phyloP scores from a whole-genome alignment of 2,329 filamentous ascomycete genomes.

The Colletotrichum sp. region DNA sequence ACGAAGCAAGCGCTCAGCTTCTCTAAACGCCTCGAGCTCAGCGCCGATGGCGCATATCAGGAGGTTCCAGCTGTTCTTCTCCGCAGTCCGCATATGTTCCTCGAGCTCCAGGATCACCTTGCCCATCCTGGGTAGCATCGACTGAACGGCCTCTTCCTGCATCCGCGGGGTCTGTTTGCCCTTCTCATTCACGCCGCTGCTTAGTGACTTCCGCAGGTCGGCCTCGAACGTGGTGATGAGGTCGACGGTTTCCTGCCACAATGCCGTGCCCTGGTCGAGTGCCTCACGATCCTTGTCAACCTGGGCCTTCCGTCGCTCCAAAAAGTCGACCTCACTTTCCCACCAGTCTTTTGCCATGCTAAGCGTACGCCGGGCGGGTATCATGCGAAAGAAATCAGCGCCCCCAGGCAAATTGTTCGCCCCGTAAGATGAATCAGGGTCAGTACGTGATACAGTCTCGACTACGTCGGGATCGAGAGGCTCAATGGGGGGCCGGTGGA shows the following conservation, averaged over 20 bases:
- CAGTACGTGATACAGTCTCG: neutral
- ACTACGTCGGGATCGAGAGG: slow-evolving; percentile 48
- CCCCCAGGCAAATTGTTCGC: slow-evolving; percentile 16
- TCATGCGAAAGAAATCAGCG: slow-evolving; percentile 62
- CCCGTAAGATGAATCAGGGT: slow-evolving; percentile 34
- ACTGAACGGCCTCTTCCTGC: slow-evolving; percentile 43
- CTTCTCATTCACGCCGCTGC: slow-evolving; percentile 29
- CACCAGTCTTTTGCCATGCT: slow-evolving; percentile 77
- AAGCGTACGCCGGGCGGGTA: slow-evolving; percentile 68
- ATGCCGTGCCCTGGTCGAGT: slow-evolving; percentile 67
- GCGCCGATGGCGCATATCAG: slow-evolving; percentile 78
- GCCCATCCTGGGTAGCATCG: slow-evolving; percentile 62
- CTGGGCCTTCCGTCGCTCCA: slow-evolving; percentile 58
- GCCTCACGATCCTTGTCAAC: slow-evolving; percentile 68
- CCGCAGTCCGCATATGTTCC: slow-evolving; percentile 56
- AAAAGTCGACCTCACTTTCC: slow-evolving; percentile 63
- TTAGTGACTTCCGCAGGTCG: slow-evolving; percentile 62
- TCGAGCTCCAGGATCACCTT: slow-evolving; percentile 60
- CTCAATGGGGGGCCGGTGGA: slow-evolving; percentile 61
- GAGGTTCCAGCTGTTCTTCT: slow-evolving; percentile 72
- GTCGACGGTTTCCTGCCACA: slow-evolving; percentile 69
- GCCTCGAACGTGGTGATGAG: slow-evolving; percentile 70
- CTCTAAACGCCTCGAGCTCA: slow-evolving; percentile 70
- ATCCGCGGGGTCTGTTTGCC: slow-evolving; percentile 33
- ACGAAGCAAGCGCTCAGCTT: slow-evolving; percentile 62